Conservation (phyloP, 805 yeast genomes). For the Jamesozyma jinghongensis region DNA sequence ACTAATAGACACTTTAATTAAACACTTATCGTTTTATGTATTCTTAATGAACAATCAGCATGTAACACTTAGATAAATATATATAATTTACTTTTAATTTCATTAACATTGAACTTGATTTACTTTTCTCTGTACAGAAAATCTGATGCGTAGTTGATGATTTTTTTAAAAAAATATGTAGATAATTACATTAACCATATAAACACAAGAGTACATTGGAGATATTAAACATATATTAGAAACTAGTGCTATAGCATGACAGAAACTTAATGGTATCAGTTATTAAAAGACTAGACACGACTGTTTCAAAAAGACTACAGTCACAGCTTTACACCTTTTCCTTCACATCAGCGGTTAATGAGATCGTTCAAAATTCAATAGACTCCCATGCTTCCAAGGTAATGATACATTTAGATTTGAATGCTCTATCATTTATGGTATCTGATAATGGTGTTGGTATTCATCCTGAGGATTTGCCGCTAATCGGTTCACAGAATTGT, state of each 20-base stretch:
- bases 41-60: too few relatives aligned
- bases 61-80: too few relatives aligned
- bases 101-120: too few relatives aligned
- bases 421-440: constrained; percentile 33
- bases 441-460: constrained; percentile 72
- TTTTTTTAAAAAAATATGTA: too few relatives aligned
- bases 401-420: constrained; percentile 31
- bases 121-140: too few relatives aligned
- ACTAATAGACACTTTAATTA: too few relatives aligned
- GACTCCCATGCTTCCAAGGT: constrained; percentile 43
- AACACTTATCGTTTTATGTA: too few relatives aligned
- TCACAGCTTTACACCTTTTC: constrained; percentile 33
- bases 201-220: not conserved
- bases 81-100: too few relatives aligned
- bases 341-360: constrained; percentile 37
- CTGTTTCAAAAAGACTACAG: constrained; percentile 13
- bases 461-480: constrained; percentile 35
- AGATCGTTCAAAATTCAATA: constrained; percentile 44
- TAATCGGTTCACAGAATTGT: constrained; percentile 39
- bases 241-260: too few relatives aligned
- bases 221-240: too few relatives aligned
- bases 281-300: constrained; percentile 11
- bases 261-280: constrained; percentile 1
- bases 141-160: too few relatives aligned
- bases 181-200: too few relatives aligned